A percentile compares a stretch with the other conserved stretches of the same genome.
Conservation (phyloP, 164 flowering plant genomes). For the Litsea cubeba region DNA sequence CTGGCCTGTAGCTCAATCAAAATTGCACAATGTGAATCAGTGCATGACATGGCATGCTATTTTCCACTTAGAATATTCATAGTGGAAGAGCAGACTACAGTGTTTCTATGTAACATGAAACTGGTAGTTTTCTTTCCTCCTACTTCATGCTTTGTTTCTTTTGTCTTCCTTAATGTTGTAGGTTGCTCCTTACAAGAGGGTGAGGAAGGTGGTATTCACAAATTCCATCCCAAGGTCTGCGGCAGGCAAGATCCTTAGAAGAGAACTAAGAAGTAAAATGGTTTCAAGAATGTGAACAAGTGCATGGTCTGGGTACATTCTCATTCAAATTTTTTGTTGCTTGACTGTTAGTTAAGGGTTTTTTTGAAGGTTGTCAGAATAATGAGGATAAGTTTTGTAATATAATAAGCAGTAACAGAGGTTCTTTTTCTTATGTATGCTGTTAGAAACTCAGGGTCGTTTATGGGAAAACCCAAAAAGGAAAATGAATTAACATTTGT, state of each 20-base stretch:
- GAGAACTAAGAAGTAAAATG: conserved; percentile 33
- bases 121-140: neutral
- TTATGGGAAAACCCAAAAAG: too few species aligned
- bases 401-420: too few species aligned
- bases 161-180: conserved; percentile 14
- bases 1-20: neutral
- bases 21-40: too few species aligned
- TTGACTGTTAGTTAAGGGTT: too few species aligned
- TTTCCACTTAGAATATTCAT: neutral
- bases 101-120: neutral
- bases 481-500: too few species aligned
- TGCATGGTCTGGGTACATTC: too few species aligned
- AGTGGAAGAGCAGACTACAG: neutral
- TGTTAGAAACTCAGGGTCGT: too few species aligned
- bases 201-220: conserved; percentile 54
- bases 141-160: neutral
- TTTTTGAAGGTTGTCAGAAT: too few species aligned
- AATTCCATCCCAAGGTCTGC: conserved; percentile 62
- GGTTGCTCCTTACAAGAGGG: conserved; percentile 90
- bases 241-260: conserved; percentile 77
- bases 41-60: neutral
- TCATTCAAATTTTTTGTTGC: too few species aligned
- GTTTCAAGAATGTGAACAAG: conserved; percentile 38
- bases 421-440: too few species aligned
- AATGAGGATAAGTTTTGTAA: too few species aligned